phyloP scores from a whole-genome alignment of 305 asterid species.

The Fraxinus xanthoxyloides region DNA sequence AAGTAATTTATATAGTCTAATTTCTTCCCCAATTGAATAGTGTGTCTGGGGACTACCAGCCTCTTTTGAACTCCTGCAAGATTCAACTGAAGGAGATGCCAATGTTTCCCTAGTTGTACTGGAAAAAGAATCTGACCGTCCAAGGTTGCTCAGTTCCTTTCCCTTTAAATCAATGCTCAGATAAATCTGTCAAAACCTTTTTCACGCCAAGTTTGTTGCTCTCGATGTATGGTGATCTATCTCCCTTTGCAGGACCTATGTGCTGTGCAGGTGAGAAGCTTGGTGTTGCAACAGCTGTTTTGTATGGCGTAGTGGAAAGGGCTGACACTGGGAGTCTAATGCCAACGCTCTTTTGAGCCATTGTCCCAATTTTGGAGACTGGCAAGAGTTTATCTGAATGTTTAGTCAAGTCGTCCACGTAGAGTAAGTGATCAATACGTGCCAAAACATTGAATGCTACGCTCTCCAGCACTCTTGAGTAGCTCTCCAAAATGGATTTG shows the following conservation, averaged over 20 bases:
- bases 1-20: neutral
- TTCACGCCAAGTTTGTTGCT: slow-evolving; percentile 47
- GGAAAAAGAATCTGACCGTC: slow-evolving; percentile 44
- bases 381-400: slow-evolving; percentile 60
- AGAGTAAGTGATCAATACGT: slow-evolving; percentile 66
- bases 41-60: slow-evolving; percentile 30
- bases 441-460: slow-evolving; percentile 71
- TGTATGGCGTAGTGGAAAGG: slow-evolving; percentile 43
- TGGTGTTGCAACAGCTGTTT: slow-evolving; percentile 54
- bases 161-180: slow-evolving; percentile 50
- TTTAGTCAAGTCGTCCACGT: slow-evolving; percentile 72
- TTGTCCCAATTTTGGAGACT: slow-evolving; percentile 48
- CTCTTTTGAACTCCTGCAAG: slow-evolving; percentile 34
- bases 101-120: slow-evolving; percentile 34
- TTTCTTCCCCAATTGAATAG: slow-evolving; percentile 27
- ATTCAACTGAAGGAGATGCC: slow-evolving; percentile 42
- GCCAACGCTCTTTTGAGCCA: slow-evolving; percentile 37
- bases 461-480: slow-evolving; percentile 81
- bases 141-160: slow-evolving; percentile 27
- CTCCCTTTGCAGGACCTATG: slow-evolving; percentile 45
- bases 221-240: slow-evolving; percentile 37
- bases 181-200: slow-evolving; percentile 64
- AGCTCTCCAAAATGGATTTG: slow-evolving; percentile 73
- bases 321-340: slow-evolving; percentile 28
- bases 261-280: slow-evolving; percentile 45